A percentile compares a stretch with the other conserved stretches of the same genome.
Evolutionary conservation across 805 yeast species (phyloP).

Genomic region (Metschnikowia borealis): DNA sequence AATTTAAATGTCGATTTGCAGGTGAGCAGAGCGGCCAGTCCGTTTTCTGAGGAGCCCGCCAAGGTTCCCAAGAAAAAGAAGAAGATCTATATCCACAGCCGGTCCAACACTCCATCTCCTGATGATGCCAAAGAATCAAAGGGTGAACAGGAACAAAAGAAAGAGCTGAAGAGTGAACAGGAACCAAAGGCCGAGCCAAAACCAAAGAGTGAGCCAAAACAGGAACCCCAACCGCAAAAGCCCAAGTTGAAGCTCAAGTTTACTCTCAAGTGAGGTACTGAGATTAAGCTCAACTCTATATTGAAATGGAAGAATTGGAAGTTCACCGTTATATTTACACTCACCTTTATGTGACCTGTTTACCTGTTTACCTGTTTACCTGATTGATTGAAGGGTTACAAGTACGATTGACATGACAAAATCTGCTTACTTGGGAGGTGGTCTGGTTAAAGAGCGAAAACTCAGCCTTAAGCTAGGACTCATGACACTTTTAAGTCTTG

Average conservation of each 20-base stretch:
- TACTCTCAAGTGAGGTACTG: slow-evolving; percentile 3
- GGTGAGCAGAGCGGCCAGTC: slow-evolving; percentile 13
- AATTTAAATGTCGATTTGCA: neutral
- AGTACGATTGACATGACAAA: too few relatives aligned
- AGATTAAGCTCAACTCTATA: too few relatives aligned
- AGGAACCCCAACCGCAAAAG: slow-evolving; percentile 8
- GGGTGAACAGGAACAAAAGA: neutral
- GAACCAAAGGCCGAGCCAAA: neutral
- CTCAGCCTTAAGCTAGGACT: too few relatives aligned
- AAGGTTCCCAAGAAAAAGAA: slow-evolving; percentile 21
- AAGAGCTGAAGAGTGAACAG: neutral
- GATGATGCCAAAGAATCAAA: neutral
- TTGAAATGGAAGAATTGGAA: too few relatives aligned
- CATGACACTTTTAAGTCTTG: too few relatives aligned
- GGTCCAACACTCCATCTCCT: slow-evolving; percentile 10
- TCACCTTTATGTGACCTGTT: too few relatives aligned
- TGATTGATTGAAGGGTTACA: too few relatives aligned
- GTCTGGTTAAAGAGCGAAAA: too few relatives aligned
- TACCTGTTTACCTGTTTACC: too few relatives aligned
- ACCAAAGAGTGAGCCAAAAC: neutral
- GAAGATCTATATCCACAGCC: slow-evolving; percentile 27
- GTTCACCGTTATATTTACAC: too few relatives aligned
- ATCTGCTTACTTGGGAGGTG: too few relatives aligned
- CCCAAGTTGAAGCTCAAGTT: slow-evolving; percentile 15
- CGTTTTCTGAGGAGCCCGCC: slow-evolving; percentile 12